Evolutionary conservation across 2,329 filamentous ascomycete species (phyloP).

Genomic region (Blastomyces emzantsi): DNA sequence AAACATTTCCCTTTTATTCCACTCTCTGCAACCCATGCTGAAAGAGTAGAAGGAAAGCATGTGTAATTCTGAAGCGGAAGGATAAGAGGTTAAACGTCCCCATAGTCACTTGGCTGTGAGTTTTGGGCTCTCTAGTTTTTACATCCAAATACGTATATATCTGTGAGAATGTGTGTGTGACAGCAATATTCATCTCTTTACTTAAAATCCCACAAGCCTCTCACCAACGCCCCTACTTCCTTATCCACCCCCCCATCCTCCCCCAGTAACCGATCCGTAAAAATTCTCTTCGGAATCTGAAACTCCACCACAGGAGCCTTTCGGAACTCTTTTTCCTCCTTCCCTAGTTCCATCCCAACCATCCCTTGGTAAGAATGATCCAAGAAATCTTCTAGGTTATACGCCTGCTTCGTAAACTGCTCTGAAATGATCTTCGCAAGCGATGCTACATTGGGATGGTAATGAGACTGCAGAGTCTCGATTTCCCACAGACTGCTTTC

Average conservation of each 20-base stretch:
- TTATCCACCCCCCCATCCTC: slow-evolving; percentile 34
- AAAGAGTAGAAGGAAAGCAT: neutral
- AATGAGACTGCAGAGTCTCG: slow-evolving; percentile 81
- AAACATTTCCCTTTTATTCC: neutral
- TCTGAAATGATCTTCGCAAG: slow-evolving; percentile 89
- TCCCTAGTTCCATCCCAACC: slow-evolving; percentile 65
- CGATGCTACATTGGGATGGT: slow-evolving; percentile 93
- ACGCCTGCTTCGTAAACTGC: slow-evolving; percentile 92
- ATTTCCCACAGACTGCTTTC: slow-evolving; percentile 95
- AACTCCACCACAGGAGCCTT: slow-evolving; percentile 85
- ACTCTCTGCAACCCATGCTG: neutral
- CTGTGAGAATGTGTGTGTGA: neutral
- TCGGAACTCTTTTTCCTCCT: slow-evolving; percentile 62
- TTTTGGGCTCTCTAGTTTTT: neutral
- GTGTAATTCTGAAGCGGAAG: neutral
- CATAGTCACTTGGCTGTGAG: neutral
- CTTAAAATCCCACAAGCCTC: slow-evolving; percentile 42
- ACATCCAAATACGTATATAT: neutral
- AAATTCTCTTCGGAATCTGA: slow-evolving; percentile 82
- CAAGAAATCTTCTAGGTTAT: slow-evolving; percentile 94
- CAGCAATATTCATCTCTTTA: slow-evolving; percentile 32
- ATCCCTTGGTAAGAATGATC: slow-evolving; percentile 79
- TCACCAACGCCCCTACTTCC: slow-evolving; percentile 29
- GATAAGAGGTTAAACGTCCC: neutral
- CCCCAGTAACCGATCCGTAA: slow-evolving; percentile 40